phyloP scores from a whole-genome alignment of 805 yeast genomes.

The Kockiozyma suomiensis region DNA sequence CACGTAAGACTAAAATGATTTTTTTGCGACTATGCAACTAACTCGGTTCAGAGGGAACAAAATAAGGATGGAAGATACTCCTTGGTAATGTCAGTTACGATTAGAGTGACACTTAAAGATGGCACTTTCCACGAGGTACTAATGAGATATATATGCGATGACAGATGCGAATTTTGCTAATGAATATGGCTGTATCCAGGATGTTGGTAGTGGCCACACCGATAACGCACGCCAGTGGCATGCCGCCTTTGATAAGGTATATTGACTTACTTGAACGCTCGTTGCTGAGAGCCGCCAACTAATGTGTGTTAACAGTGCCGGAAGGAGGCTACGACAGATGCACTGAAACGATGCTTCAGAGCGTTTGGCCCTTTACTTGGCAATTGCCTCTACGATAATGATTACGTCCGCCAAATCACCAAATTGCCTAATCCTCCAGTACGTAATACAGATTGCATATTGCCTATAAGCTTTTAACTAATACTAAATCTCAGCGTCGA shows the following conservation, averaged over 20 bases:
- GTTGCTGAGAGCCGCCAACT: neutral
- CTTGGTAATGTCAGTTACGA: constrained; percentile 44
- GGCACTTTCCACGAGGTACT: constrained; percentile 71
- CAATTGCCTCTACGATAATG: constrained; percentile 44
- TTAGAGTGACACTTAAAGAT: constrained; percentile 72
- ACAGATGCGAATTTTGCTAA: neutral
- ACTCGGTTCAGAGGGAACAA: constrained; percentile 10
- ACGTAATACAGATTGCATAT: neutral
- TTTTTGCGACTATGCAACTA: neutral
- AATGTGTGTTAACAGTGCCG: constrained; percentile 52
- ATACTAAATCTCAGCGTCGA: neutral
- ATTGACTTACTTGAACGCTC: neutral
- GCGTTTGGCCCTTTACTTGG: constrained; percentile 80
- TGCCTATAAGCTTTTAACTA: neutral
- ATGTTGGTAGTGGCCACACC: constrained; percentile 72
- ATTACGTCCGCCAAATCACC: constrained; percentile 36
- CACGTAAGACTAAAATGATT: constrained; percentile 45
- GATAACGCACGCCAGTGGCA: constrained; percentile 57
- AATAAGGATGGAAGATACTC: constrained; percentile 16
- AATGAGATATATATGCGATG: too few species aligned
- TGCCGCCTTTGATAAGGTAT: constrained; percentile 67
- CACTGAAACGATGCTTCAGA: constrained; percentile 73
- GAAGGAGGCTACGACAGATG: constrained; percentile 86
- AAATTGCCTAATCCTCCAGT: constrained; percentile 28
- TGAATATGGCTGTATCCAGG: constrained; percentile 37